Evolutionary conservation across 352 stramenopile species (phyloP), one percentile per base, ranked within the genome.

Genomic region (Pythium sp.): DNA sequence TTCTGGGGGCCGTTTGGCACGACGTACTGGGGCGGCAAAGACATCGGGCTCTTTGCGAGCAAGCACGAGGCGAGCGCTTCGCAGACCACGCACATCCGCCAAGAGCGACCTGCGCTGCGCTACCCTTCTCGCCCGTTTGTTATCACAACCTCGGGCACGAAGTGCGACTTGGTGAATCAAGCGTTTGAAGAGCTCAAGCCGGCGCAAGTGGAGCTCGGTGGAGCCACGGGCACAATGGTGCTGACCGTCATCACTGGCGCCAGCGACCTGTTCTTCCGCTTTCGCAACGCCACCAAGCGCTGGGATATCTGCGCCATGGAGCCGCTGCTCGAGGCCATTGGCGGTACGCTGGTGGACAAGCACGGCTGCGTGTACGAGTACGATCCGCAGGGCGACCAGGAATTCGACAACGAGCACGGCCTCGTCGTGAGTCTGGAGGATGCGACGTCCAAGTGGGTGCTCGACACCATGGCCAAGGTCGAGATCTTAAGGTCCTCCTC

Each of bases 271-370:
- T 93, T 91, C 72, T 81, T 91, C 59, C 81, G 85, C 49, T 88
- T 90, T 67, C 85, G 84, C 22, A 76, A 83, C 34, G 80, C 80
- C 5, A 93, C 85, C 55, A 87, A 87, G 64, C 87, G 87, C 62
- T 93, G 85, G 85, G 85, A 93, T 72, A 91, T 91, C 58, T 93
- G 85, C 62, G 85, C 84, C 1, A 71, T 91, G 8, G 85, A 93
- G 71, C 80, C 85, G 28, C 65, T 93, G 43, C 70, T 93, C 2
- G 78, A 80, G 30, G 85, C 72, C 1, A 68, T 91, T 8, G 85
- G 82, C 11, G 85, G 85, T 4, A 68, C 76, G 30, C 67, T 93
- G 34, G 80, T 85, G 3, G 80, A 91, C 67, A 81, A 84, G 55
- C 66, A 79, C 22, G 85, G 85, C 26, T 70, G 75, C 32, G 73